These are phyloP conservation scores for Didymella glomerata DNA, from an alignment of 2,329 filamentous ascomycete genomes.

Conservation along the genomic window DNA sequence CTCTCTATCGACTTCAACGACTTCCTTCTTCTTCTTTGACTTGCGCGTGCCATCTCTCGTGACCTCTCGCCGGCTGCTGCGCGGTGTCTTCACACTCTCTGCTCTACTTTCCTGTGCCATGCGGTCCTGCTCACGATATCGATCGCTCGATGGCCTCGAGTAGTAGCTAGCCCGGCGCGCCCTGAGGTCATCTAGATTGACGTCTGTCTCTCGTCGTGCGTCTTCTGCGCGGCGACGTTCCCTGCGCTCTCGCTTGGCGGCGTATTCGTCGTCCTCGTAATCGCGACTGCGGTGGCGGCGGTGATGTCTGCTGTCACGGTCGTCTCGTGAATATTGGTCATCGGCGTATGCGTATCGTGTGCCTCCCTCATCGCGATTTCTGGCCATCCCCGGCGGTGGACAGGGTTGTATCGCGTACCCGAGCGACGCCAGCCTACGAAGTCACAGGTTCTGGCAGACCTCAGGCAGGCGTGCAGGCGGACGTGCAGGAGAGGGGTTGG, in stretches of 20 bases:
- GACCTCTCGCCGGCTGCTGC: slow-evolving; percentile 41
- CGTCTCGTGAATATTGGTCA: slow-evolving; percentile 35
- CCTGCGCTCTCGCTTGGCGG: slow-evolving; percentile 43
- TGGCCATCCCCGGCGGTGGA: slow-evolving; percentile 45
- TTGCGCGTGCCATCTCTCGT: slow-evolving; percentile 41
- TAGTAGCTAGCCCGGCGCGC: slow-evolving; percentile 52
- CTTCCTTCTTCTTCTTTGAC: slow-evolving; percentile 39
- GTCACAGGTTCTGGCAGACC: slow-evolving; percentile 42
- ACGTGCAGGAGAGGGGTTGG: slow-evolving; percentile 23
- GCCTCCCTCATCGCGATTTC: slow-evolving; percentile 43
- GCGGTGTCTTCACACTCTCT: slow-evolving; percentile 41
- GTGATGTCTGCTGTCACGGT: slow-evolving; percentile 42
- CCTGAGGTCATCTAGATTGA: slow-evolving; percentile 54
- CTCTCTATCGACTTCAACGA: slow-evolving; percentile 34
- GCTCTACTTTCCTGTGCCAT: slow-evolving; percentile 43
- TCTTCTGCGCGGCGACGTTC: slow-evolving; percentile 47
- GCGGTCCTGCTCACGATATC: slow-evolving; percentile 41
- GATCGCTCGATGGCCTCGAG: slow-evolving; percentile 42
- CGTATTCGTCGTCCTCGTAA: slow-evolving; percentile 37
- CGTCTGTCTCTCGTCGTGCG: slow-evolving; percentile 34
- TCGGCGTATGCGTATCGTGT: slow-evolving; percentile 44
- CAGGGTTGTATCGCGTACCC: slow-evolving; percentile 40
- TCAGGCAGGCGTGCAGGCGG: slow-evolving; percentile 46
- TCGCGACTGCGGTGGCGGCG: slow-evolving; percentile 40
- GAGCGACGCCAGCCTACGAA: slow-evolving; percentile 41